Conservation (phyloP, 177 flowering plant genomes). For the Vitis hybrid region DNA sequence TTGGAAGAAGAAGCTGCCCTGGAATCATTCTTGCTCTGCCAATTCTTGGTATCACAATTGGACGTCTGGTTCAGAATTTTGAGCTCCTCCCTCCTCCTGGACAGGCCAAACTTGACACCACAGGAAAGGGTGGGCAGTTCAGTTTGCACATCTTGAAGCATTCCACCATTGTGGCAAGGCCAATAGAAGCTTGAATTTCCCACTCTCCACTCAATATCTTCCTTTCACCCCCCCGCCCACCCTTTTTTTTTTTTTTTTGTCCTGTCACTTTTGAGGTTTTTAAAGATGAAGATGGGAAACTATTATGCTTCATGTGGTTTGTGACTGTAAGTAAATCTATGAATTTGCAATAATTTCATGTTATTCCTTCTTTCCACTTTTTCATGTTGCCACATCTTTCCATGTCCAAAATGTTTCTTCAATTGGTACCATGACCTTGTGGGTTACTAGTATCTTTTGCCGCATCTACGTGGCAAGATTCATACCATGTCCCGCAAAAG, state of each 20-base stretch:
- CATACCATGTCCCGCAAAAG: no score
- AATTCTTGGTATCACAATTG: constrained; percentile 68
- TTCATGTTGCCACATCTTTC: no score
- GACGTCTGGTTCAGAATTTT: constrained; percentile 75
- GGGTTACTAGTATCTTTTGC: no score
- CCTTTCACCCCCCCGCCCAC: background rate
- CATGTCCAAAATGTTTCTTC: no score
- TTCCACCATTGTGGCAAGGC: constrained; percentile 70
- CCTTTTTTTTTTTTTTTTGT: no score
- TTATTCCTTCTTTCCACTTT: no score
- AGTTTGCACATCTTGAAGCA: constrained; percentile 78
- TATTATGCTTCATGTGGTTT: no score
- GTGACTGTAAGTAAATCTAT: constrained; percentile 1
- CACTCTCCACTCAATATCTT: background rate
- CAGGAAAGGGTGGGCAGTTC: constrained; percentile 83
- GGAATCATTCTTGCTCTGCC: constrained; percentile 81
- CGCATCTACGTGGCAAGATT: no score
- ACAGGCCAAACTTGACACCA: constrained; percentile 49
- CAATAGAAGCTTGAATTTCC: constrained; percentile 33
- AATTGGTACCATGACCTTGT: no score
- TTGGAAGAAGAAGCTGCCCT: constrained; percentile 78
- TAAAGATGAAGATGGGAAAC: no score
- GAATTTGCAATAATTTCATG: background rate
- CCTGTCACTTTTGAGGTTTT: no score
- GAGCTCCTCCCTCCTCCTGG: constrained; percentile 79